Conservation (phyloP, 2,329 filamentous ascomycete genomes). For the Colletotrichum gigasporum region DNA sequence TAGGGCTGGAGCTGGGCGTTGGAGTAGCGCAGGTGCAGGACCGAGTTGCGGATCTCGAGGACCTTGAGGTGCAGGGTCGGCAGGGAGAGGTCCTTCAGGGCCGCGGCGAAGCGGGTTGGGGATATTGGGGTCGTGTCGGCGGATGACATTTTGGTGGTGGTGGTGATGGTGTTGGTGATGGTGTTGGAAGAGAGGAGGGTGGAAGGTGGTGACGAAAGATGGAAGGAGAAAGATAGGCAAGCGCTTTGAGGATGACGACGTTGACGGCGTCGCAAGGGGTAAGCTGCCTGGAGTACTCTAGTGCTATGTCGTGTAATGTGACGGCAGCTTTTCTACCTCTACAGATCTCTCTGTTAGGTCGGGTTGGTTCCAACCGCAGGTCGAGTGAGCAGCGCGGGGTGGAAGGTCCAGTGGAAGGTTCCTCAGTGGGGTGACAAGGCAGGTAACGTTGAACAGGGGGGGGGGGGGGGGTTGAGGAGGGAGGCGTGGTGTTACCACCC, state of each 20-base stretch:
- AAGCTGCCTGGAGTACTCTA: neutral
- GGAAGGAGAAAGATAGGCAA: too few relatives aligned
- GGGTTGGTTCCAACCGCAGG: too few relatives aligned
- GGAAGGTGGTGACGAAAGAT: neutral
- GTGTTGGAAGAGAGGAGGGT: neutral
- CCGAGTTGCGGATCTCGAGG: conserved; percentile 78
- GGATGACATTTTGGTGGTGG: conserved; percentile 66
- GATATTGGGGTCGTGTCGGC: conserved; percentile 69
- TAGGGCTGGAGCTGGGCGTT: conserved; percentile 78
- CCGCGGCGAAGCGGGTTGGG: conserved; percentile 70
- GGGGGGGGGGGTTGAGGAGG: neutral
- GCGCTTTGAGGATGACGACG: neutral
- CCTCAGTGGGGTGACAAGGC: conserved; percentile 12
- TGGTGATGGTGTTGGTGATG: neutral
- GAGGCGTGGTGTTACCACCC: neutral
- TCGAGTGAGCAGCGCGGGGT: conserved; percentile 27
- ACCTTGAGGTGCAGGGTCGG: conserved; percentile 77
- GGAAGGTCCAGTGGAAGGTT: conserved; percentile 22
- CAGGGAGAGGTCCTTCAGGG: conserved; percentile 73
- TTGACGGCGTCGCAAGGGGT: neutral
- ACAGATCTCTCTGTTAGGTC: too few relatives aligned
- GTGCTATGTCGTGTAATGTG: neutral
- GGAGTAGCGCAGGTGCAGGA: conserved; percentile 77
- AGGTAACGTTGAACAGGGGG: neutral
- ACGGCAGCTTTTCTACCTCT: neutral